Evolutionary conservation across 2,329 filamentous ascomycete species (phyloP), one percentile per base, ranked within the genome.

Genomic region (Fusarium aywerte): DNA sequence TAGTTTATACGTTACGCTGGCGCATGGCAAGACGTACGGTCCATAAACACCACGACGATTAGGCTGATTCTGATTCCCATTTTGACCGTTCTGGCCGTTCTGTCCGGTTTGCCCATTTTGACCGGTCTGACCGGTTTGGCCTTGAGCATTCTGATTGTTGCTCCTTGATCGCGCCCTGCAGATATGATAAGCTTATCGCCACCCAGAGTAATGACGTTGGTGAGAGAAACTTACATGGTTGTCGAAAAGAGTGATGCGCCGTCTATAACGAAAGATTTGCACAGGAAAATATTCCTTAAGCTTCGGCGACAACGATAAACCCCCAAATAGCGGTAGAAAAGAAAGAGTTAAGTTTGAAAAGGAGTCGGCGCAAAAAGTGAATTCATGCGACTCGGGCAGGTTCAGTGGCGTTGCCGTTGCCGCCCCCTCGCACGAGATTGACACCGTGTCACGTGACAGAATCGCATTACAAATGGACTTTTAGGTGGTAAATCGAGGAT

Each of bases 31-130:
- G 8, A 32, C 79, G 71, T 71, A 81, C 79, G 79, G 79, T 31
- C 79, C 79, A 13, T 76, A 78, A 27, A 81, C 78, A 35, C 78
- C 76, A 43, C 78, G 75, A 27, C 74, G 71, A n/a, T 53, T 56
- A 45, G 45, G 55, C 38, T 51, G 55, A 36, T 62, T 58, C 25
- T 58, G 53, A 29, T 69, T 57, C 7, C 40, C 54, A 36, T 64
- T 62, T 25, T 68, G 43, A 18, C 25, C 56, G 20, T 36, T 25
- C 18, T 65, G 59, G 5, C 47, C 49, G 16, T 23, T 50, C 4
- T 35, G 57, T 27, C 8, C 27, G 7, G 27, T 11, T 15, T 71
- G 59, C 3, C 45, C 59, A 27, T 45, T 56, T 29, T 68, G 42
- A n/a, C 25, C 56, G 23, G 32, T 25, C 18, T 65, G 59, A 7